Evolutionary conservation across 257 asterid species (phyloP), one percentile per base, ranked within the genome.

Genomic region (Knoxia roxburghii): DNA sequence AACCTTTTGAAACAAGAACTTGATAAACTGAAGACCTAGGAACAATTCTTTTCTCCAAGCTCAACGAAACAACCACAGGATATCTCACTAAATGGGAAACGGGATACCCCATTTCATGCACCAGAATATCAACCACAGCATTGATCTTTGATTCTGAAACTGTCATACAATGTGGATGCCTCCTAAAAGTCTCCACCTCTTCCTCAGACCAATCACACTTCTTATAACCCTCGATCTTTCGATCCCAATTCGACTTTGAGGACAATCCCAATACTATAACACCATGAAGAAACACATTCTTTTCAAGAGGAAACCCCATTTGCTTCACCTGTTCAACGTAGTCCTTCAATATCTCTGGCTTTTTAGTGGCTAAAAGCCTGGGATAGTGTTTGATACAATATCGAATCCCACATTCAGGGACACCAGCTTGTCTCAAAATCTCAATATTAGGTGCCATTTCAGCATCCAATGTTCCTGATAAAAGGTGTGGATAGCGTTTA

Each of bases 1-100:
- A 61, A 61, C 85, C 80, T 69, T 74, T 73, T 58, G 39, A 67
- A 10, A 23, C 23, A 79, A 82, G 68, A 64, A 43, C 61, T 21
- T 50, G 56, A 73, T 69, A 65, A 46, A 82, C 78, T 0, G 76
- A 69, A 75, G 75, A 82, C 72, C 76, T 72, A 0, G 75, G 75
- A n/a, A 65, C 14, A 41, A 65, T 65, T 46, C 32, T 72, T 49
- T 35, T 65, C 20, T 72, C 29, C 67, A 72, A 55, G 62, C 76
- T 72, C 29, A 49, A 7, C 24, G 48, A 35, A 71, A 71, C 7
- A 29, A 71, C 13, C 4, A 26, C 21, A 0, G 69, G 57, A 14
- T 1, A 37, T 68, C 13, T 35, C 3, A 26, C 65, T 27, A 68
- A 17, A 30, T 20, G 23, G 5, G 56, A 27, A 43, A 26, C n/a